phyloP scores from a whole-genome alignment of 352 stramenopile genomes.

The Phytophthora citrophthora region DNA sequence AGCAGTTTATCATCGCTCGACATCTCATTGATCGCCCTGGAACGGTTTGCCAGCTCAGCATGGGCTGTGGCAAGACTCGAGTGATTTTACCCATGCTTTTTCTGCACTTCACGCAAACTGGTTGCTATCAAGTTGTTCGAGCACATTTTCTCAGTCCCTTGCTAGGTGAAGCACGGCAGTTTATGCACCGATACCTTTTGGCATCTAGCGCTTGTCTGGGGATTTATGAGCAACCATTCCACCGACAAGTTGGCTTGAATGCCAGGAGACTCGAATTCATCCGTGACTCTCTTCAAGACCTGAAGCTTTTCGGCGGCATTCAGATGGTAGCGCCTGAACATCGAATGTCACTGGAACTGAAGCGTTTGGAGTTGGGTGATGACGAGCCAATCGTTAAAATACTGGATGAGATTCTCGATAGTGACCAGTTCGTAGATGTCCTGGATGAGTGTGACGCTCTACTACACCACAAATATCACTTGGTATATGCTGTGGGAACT shows the following conservation, averaged over 20 bases:
- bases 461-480: slow-evolving; percentile 87
- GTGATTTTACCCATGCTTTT: slow-evolving; percentile 92
- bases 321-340: slow-evolving; percentile 88
- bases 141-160: slow-evolving; percentile 68
- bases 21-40: slow-evolving; percentile 74
- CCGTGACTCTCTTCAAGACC: slow-evolving; percentile 40
- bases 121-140: slow-evolving; percentile 41
- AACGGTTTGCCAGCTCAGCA: slow-evolving; percentile 86
- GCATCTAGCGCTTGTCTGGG: slow-evolving; percentile 46
- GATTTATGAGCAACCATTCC: slow-evolving; percentile 75
- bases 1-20: slow-evolving; percentile 78
- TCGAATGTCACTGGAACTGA: slow-evolving; percentile 88
- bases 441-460: slow-evolving; percentile 91
- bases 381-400: slow-evolving; percentile 4
- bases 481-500: slow-evolving; percentile 85
- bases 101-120: slow-evolving; percentile 55
- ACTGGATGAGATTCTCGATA: slow-evolving; percentile 55
- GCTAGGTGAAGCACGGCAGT: slow-evolving; percentile 69
- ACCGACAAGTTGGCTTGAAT: slow-evolving; percentile 58
- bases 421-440: slow-evolving; percentile 72
- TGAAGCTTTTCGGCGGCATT: slow-evolving; percentile 47
- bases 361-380: slow-evolving; percentile 43
- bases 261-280: slow-evolving; percentile 35
- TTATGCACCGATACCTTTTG: slow-evolving; percentile 66
- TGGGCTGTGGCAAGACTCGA: slow-evolving; percentile 88